Percentiles rank a stretch among this genome's conserved stretches.
phyloP scores from a whole-genome alignment of 495 filamentous ascomycete species.

The Bombardia bombarda region DNA sequence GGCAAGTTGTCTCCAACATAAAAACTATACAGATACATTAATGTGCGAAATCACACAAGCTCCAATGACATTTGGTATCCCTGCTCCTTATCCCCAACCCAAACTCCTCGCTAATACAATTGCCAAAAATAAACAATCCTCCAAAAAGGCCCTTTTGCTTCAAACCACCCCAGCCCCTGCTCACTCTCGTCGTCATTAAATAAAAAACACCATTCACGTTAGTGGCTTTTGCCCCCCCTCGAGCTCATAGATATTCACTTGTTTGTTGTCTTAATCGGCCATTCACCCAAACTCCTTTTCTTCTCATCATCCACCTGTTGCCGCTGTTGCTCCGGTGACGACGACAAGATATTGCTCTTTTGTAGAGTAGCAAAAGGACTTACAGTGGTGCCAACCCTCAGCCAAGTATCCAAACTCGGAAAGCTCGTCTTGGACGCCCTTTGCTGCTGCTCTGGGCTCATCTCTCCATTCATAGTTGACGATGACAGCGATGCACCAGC shows the following conservation, averaged over 20 bases:
- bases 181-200: neutral
- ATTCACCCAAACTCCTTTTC: neutral
- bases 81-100: too few species aligned
- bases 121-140: too few species aligned
- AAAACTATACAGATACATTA: too few species aligned
- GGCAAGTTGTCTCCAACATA: too few species aligned
- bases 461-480: conserved; percentile 3
- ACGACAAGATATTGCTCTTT: conserved; percentile 1
- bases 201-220: neutral
- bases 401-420: conserved; percentile 22
- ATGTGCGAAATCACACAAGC: too few species aligned
- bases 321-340: too few species aligned
- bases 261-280: neutral
- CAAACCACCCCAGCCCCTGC: too few species aligned
- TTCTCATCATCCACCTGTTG: neutral
- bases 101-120: too few species aligned
- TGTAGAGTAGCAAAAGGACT: conserved; percentile 24
- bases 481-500: conserved; percentile 19
- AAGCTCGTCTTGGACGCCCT: conserved; percentile 1
- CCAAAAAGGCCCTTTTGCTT: too few species aligned
- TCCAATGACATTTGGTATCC: too few species aligned
- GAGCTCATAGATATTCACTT: neutral
- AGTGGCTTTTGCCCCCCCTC: neutral
- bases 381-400: conserved; percentile 19
- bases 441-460: neutral